phyloP scores from a whole-genome alignment of 352 stramenopile species.

The Saprolegnia diclina region DNA sequence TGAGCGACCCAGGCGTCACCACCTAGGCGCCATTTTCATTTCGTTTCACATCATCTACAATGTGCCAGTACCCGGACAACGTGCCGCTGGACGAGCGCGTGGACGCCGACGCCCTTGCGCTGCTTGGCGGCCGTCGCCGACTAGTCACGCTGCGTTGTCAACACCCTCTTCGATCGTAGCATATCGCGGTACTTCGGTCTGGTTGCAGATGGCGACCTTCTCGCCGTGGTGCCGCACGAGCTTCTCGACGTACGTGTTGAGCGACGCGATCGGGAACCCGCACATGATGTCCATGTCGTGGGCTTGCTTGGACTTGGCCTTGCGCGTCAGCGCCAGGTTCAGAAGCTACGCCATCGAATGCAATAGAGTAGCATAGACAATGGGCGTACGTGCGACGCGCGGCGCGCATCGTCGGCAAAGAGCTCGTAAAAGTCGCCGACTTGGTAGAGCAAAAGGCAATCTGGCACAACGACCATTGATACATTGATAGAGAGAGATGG shows the following conservation, averaged over 20 bases:
- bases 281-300: constrained; percentile 65
- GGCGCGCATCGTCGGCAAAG: constrained; percentile 65
- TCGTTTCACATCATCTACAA: no score
- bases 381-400: constrained; percentile 50
- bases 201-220: constrained; percentile 80
- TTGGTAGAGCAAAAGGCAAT: constrained; percentile 79
- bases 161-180: neutral
- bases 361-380: neutral
- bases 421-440: constrained; percentile 84
- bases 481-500: neutral
- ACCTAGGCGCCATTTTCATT: constrained; percentile 29
- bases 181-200: constrained; percentile 52
- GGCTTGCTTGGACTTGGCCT: constrained; percentile 51
- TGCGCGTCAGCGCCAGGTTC: constrained; percentile 54
- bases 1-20: constrained; percentile 62
- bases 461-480: constrained; percentile 30
- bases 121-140: constrained; percentile 45
- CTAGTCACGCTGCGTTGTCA: constrained; percentile 27
- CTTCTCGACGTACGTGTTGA: constrained; percentile 77
- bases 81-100: constrained; percentile 60
- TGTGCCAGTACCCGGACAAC: constrained; percentile 42
- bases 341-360: constrained; percentile 38
- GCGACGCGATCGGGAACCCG: constrained; percentile 60
- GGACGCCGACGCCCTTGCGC: constrained; percentile 37
- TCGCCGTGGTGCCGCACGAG: constrained; percentile 71